Base-by-base conservation (phyloP, 169 alveolate genomes). In the Plasmodium chabaudi region DNA sequence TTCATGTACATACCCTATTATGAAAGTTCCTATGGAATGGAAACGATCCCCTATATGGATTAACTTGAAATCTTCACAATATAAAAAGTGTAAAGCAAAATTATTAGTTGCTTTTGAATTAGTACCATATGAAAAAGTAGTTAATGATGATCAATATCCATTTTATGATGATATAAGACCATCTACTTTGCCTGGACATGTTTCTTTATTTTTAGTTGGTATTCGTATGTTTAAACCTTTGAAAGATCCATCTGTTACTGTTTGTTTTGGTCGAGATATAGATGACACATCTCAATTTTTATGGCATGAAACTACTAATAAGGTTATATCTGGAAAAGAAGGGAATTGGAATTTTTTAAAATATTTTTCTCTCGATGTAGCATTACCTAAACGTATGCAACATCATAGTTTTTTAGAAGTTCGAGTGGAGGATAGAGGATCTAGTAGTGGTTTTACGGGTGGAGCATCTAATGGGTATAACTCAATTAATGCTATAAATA, bases 111-210 rank as follows among this genome's bases (percentile, higher is more conserved):
- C 98, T 9, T 96, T 96, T 44, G 98, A 96, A 67, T 89, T 96
- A 34, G 93, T 96, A 1, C 96, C 96, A 4, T 61, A 44, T n/a
- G 96, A 93, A 60, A 92, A 88, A 12, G 42, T 34, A 34, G 73
- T 92, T 60, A 74, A 74, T 56, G 75, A 88, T 46, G 89, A 88
- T 21, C 92, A 93, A 5, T 95, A 93, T 82, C 97, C 96, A 0
- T 96, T 95, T 87, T 96, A 87, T 87, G 97, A 95, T 65, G 98
- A 96, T 74, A 95, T 96, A n/a, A 72, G 96, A 15, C 98, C 98
- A 0, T 89, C 97, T 49, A 95, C 95, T 6, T 72, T 93, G 23
- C 88, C 95, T 21, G 94, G 96, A 1, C 93, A 92, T 39, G 89
- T 96, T 2, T 92, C 96, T 57, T 60, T 96, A 34, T 94, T 95